Conservation (phyloP, 192 early-diverging fungal genomes). For the Coemansia sp. region DNA sequence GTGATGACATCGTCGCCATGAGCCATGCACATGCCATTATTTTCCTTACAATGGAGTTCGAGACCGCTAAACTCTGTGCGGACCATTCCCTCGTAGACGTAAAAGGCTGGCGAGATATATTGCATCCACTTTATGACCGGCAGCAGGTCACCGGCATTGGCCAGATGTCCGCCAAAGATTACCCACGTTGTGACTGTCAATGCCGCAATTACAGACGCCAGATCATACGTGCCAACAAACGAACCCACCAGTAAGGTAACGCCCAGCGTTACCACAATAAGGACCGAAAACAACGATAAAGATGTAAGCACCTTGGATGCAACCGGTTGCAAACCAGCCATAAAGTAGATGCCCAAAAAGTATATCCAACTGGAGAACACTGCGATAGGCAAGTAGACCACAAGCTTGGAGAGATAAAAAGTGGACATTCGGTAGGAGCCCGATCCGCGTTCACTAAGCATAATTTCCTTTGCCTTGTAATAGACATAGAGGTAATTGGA, state of each 20-base stretch:
- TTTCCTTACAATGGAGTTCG: constrained; percentile 37
- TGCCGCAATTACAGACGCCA: constrained; percentile 44
- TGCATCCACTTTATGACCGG: constrained; percentile 55
- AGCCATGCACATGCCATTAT: constrained; percentile 51
- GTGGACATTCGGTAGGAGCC: constrained; percentile 65
- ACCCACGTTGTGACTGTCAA: constrained; percentile 47
- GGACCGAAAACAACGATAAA: constrained; percentile 37
- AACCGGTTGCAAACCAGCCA: constrained; percentile 44
- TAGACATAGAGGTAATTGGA: constrained; percentile 58
- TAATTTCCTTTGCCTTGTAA: constrained; percentile 55
- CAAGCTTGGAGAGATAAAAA: constrained; percentile 62
- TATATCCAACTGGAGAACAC: constrained; percentile 51
- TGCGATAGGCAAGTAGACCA: constrained; percentile 53
- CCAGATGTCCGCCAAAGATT: constrained; percentile 53
- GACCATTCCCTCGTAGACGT: constrained; percentile 53
- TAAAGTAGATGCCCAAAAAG: constrained; percentile 52
- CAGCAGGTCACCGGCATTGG: constrained; percentile 46
- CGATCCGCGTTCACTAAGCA: constrained; percentile 63
- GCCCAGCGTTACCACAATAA: constrained; percentile 46
- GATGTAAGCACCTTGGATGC: constrained; percentile 35
- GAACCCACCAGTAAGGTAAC: constrained; percentile 48
- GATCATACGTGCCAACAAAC: constrained; percentile 38
- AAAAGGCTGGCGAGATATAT: constrained; percentile 50
- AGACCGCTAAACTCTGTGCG: constrained; percentile 50
- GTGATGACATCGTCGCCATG: constrained; percentile 47